These are phyloP conservation scores for Paramecium tetraurelia DNA, from an alignment of 73 alveolate species.

Conservation along the genomic window DNA sequence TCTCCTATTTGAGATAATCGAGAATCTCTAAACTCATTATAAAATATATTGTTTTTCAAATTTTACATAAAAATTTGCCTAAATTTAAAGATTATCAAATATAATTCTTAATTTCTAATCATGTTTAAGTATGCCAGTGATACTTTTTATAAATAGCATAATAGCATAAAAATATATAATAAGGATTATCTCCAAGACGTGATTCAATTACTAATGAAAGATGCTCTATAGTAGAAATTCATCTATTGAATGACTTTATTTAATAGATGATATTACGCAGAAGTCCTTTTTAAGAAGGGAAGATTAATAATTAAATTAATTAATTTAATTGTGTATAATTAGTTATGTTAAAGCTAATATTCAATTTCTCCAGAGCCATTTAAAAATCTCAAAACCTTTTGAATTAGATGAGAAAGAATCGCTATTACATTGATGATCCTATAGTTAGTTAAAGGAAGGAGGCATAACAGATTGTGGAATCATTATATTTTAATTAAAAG, in stretches of 20 bases:
- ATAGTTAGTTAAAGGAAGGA: not conserved
- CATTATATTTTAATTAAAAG: not conserved
- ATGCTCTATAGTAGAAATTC: not conserved
- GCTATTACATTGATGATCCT: not conserved
- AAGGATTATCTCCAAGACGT: too few species aligned
- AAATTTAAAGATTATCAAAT: not conserved
- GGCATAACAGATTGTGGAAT: not conserved
- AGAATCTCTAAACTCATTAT: not conserved
- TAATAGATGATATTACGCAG: not conserved
- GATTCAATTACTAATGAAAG: too few species aligned
- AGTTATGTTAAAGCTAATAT: not conserved
- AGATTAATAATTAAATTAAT: not conserved
- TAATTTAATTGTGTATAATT: conserved; percentile 5
- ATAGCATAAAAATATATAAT: too few species aligned
- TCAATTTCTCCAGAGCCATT: not conserved
- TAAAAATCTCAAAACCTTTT: not conserved
- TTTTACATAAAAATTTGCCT: not conserved
- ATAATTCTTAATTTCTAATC: not conserved
- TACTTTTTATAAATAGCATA: too few species aligned
- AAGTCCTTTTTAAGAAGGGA: not conserved
- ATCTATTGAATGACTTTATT: too few species aligned
- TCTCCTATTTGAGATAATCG: conserved; percentile 33
- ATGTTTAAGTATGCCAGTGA: too few species aligned
- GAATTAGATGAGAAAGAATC: not conserved
- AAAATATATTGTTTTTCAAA: not conserved